These are phyloP conservation scores for Aspergillus sp. DNA, from an alignment of 2,329 filamentous ascomycete genomes.

Conservation along the genomic window DNA sequence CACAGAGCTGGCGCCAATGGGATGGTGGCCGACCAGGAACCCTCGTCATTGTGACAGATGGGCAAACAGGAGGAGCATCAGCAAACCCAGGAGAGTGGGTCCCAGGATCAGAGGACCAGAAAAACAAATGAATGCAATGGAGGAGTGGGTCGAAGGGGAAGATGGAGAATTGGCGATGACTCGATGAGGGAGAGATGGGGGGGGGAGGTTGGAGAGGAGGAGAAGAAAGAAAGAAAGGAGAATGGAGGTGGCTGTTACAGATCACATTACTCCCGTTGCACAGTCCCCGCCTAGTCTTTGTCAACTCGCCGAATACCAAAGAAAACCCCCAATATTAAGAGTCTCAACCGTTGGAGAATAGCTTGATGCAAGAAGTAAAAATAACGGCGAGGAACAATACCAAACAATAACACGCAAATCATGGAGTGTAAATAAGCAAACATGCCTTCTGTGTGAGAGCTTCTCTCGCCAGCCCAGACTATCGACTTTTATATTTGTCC, in stretches of 20 bases:
- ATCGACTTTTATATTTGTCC: too few species aligned
- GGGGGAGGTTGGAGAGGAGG: not conserved
- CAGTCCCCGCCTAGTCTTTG: too few species aligned
- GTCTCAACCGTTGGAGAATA: too few species aligned
- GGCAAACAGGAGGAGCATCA: slow-evolving; percentile 6
- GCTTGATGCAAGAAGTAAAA: too few species aligned
- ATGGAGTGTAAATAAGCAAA: too few species aligned
- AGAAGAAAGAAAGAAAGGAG: not conserved
- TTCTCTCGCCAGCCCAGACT: too few species aligned
- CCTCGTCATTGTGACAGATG: slow-evolving; percentile 20
- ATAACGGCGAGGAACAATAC: too few species aligned
- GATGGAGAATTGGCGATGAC: not conserved
- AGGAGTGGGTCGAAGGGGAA: not conserved
- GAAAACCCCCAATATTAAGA: too few species aligned
- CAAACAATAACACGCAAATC: too few species aligned
- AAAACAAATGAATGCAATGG: not conserved
- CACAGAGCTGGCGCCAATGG: slow-evolving; percentile 1
- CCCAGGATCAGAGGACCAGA: not conserved
- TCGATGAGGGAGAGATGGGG: not conserved
- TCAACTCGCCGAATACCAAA: too few species aligned
- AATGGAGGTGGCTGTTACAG: not conserved
- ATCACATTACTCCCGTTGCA: not conserved
- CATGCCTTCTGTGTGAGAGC: too few species aligned
- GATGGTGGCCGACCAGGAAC: slow-evolving; percentile 6
- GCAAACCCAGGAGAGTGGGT: slow-evolving; percentile 1